Conservation (phyloP, 306 rosid genomes). For the Mimosa bimucronata region DNA sequence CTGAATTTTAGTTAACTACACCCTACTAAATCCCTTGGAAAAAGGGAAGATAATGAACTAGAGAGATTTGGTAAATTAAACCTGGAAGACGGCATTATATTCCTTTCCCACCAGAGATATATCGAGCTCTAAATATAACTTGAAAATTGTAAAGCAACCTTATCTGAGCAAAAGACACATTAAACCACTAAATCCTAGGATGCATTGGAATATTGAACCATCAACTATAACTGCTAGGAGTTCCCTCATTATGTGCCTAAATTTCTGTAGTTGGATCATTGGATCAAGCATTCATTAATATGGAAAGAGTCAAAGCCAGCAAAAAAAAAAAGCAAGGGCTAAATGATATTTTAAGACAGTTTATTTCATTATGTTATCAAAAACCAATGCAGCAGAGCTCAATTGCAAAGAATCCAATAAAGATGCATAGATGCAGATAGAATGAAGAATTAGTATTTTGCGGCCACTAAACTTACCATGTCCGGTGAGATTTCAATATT, state of each 20-base stretch:
- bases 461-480: slow-evolving; percentile 64
- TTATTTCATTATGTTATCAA: slow-evolving; percentile 1
- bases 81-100: slow-evolving; percentile 15
- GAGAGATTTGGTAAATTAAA: slow-evolving; percentile 22
- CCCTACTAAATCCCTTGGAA: neutral
- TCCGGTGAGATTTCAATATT: slow-evolving; percentile 75
- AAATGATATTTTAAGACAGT: slow-evolving; percentile 21
- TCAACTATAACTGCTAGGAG: slow-evolving; percentile 93
- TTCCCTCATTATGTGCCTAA: slow-evolving; percentile 95
- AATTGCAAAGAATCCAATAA: neutral
- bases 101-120: slow-evolving; percentile 26
- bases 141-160: slow-evolving; percentile 11
- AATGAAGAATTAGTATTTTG: slow-evolving; percentile 16
- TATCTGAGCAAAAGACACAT: slow-evolving; percentile 88
- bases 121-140: slow-evolving; percentile 11
- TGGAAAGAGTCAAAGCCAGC: slow-evolving; percentile 25
- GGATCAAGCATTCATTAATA: slow-evolving; percentile 35
- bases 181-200: slow-evolving; percentile 86
- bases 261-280: slow-evolving; percentile 86
- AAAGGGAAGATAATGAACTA: neutral
- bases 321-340: slow-evolving; percentile 27
- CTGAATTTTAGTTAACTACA: neutral
- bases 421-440: slow-evolving; percentile 30
- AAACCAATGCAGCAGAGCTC: slow-evolving; percentile 7
- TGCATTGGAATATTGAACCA: slow-evolving; percentile 83